Evolutionary conservation across 2,329 filamentous ascomycete genomes (phyloP), one percentile per base, ranked within the genome.

Genomic region (Conoideocrella luteorostrata): DNA sequence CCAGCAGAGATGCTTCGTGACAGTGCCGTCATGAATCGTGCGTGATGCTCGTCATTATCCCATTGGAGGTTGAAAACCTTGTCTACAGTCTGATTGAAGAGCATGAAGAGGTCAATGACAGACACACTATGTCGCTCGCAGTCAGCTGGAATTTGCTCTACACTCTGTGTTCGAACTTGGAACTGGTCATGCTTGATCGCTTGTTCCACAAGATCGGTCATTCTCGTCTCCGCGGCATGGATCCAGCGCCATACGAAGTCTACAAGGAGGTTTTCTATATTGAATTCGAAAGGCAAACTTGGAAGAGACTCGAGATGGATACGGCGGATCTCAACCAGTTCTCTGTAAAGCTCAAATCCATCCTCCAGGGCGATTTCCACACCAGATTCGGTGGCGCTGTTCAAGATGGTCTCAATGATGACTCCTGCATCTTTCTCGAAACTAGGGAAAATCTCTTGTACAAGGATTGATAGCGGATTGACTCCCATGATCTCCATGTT

Each of bases 161-260:
- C 72, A 48, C 80, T 72, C 38, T 83, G 75, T 9, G 76, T 76
- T 43, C 87, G 78, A 43, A 95, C 82, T 53, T 82, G 77, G 64
- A 97, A 98, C 45, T 80, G 69, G 60, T 98, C 93, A 54, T 94
- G 87, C 61, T 88, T 91, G 63, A 96, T 84, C 7, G 93, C 90
- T 56, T 91, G 80, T 37, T 94, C 88, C 30, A 97, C 86, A 71
- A 93, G 93, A 20, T 82, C 81, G 48, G 85, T 74, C 57, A 96
- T 82, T 57, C 84, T 88, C 26, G 71, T 70, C 55, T 97, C 89
- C 7, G 88, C 89, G 50, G 82, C 78, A 43, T 78, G 75, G 50
- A 98, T 88, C 90, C 90, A 98, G 46, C 88, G 82, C 90, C 90
- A 97, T 5, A 97, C 93, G 62, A 97, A 98, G 28, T 87, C 84